Evolutionary conservation across 176 grass and related monocot species (phyloP).

Genomic region (Puya raimondii): DNA sequence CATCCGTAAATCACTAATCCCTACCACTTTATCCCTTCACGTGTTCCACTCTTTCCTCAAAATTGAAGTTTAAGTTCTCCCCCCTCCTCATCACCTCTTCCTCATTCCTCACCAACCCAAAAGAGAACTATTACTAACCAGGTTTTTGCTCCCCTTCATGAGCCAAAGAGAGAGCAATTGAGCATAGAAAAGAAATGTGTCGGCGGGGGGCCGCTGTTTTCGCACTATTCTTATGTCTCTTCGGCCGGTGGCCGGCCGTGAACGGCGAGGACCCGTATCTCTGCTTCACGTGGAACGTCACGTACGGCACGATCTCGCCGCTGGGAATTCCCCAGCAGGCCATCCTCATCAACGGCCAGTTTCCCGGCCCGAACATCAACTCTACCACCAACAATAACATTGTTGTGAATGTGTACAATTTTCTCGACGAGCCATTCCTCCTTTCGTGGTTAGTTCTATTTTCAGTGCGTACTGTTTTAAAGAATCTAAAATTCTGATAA

Average conservation of each 20-base stretch:
- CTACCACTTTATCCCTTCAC: too few relatives aligned
- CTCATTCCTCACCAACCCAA: too few relatives aligned
- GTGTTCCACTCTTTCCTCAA: too few relatives aligned
- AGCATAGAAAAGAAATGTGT: conserved; percentile 16
- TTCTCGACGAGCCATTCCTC: neutral
- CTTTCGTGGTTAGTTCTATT: neutral
- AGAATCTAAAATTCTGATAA: too few relatives aligned
- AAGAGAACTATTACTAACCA: too few relatives aligned
- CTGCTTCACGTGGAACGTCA: conserved; percentile 28
- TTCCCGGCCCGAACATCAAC: neutral
- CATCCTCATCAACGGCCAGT: neutral
- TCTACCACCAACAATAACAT: neutral
- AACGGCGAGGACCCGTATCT: conserved; percentile 23
- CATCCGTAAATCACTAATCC: too few relatives aligned
- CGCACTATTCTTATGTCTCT: conserved; percentile 4
- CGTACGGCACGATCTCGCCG: conserved; percentile 25
- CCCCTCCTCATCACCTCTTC: too few relatives aligned
- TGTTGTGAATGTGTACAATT: neutral
- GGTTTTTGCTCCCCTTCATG: too few relatives aligned
- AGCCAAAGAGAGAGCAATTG: neutral
- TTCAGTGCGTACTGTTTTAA: neutral
- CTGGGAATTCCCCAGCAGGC: conserved; percentile 13
- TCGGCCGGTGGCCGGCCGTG: conserved; percentile 17
- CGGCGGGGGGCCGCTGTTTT: conserved; percentile 1
- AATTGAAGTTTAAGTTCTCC: too few relatives aligned